Percentiles rank a stretch among this genome's conserved stretches.
phyloP scores from a whole-genome alignment of 2,329 filamentous ascomycete species.

The Phaeosphaeria sp. region DNA sequence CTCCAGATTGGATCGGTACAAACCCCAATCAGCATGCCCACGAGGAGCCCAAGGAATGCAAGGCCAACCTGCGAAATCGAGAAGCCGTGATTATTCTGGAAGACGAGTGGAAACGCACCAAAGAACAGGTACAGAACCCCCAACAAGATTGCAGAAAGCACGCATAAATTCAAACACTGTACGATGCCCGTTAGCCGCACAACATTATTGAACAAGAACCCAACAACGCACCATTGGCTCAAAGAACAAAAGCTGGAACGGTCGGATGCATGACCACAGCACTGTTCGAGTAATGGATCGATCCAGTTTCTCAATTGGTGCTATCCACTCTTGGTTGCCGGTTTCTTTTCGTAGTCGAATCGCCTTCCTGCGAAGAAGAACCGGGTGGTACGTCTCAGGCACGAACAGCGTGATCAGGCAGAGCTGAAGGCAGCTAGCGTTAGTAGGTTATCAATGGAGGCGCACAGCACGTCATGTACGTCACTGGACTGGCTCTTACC shows the following conservation, averaged over 20 bases:
- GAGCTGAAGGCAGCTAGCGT: conserved; percentile 55
- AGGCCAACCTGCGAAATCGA: conserved; percentile 81
- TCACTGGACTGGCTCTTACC: conserved; percentile 31
- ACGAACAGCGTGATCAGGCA: conserved; percentile 72
- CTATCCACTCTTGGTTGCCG: conserved; percentile 76
- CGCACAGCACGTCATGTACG: conserved; percentile 14
- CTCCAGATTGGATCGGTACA: conserved; percentile 71
- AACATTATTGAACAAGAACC: neutral
- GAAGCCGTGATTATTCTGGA: conserved; percentile 75
- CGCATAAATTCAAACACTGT: conserved; percentile 73
- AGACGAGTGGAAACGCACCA: conserved; percentile 84
- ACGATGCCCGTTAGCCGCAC: conserved; percentile 32
- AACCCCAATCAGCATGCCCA: conserved; percentile 72
- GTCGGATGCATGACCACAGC: conserved; percentile 63
- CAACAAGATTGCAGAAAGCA: conserved; percentile 83
- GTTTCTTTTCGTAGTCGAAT: conserved; percentile 72
- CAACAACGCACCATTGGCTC: conserved; percentile 72
- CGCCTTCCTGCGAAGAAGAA: conserved; percentile 77
- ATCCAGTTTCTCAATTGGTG: conserved; percentile 75
- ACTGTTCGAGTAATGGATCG: conserved; percentile 67
- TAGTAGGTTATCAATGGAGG: conserved; percentile 5
- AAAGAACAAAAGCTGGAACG: conserved; percentile 78
- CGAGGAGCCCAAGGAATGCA: conserved; percentile 70
- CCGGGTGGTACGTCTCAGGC: conserved; percentile 82
- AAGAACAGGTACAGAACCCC: conserved; percentile 92